Evolutionary conservation across 768 basidiomycete species (phyloP).

Genomic region (Naganishia kalamii): DNA sequence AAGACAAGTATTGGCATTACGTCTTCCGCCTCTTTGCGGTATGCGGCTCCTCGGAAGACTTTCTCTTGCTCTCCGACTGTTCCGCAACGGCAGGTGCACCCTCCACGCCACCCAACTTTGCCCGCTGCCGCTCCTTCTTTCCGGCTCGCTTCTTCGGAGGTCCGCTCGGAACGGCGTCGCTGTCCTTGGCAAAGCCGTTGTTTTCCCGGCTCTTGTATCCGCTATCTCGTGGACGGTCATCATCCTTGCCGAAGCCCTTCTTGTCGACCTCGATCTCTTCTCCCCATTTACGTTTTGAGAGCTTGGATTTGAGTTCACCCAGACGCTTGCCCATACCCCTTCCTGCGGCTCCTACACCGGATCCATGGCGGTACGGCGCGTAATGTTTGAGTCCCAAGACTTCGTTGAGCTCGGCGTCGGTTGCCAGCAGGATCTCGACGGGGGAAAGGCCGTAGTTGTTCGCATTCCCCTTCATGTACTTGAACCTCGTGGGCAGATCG

Average conservation of each 20-base stretch:
- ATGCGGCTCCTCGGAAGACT: neutral
- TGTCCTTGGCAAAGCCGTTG: neutral
- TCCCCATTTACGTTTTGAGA: slow-evolving; percentile 50
- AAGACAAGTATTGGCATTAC: no score
- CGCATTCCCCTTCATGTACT: slow-evolving; percentile 62
- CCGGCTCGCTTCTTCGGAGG: slow-evolving; percentile 40
- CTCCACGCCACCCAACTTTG: slow-evolving; percentile 16
- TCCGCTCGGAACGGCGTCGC: neutral
- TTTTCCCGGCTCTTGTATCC: slow-evolving; percentile 28
- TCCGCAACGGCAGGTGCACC: neutral
- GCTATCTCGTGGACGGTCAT: slow-evolving; percentile 21
- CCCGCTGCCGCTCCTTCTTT: slow-evolving; percentile 44
- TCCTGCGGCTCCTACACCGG: slow-evolving; percentile 37
- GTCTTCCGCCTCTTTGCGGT: neutral
- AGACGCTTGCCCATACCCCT: slow-evolving; percentile 58
- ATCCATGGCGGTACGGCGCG: slow-evolving; percentile 75
- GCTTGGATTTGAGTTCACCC: slow-evolving; percentile 62
- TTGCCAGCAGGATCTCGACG: slow-evolving; percentile 81
- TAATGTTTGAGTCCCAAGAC: slow-evolving; percentile 83
- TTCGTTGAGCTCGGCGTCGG: slow-evolving; percentile 85
- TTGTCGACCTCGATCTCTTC: slow-evolving; percentile 32
- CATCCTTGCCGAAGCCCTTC: slow-evolving; percentile 7
- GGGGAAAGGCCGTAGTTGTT: slow-evolving; percentile 67
- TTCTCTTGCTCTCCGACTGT: slow-evolving; percentile 6
- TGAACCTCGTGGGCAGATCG: slow-evolving; percentile 84